phyloP scores from a whole-genome alignment of 1,284 basidiomycete species.

The Microbotryomycetes sp. region DNA sequence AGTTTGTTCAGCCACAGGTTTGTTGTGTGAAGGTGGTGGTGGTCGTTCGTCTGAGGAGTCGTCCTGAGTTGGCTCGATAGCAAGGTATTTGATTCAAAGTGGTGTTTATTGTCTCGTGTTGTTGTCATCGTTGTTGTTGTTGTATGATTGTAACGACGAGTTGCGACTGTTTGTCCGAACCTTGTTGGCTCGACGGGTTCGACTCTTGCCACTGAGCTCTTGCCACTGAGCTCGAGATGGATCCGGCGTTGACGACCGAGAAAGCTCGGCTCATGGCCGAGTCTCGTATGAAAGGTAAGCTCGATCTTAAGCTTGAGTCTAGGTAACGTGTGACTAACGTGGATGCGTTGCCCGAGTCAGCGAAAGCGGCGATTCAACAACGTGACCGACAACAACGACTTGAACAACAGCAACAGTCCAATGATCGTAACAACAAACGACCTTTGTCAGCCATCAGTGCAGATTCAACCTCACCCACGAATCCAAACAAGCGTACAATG shows the following conservation, averaged over 20 bases:
- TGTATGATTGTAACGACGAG: background rate
- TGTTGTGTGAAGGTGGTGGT: constrained; percentile 14
- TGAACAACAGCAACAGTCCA: constrained; percentile 40
- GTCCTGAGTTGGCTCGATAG: no score
- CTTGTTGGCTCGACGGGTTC: background rate
- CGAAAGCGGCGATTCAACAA: background rate
- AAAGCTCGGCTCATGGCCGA: background rate
- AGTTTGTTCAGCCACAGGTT: constrained; percentile 25
- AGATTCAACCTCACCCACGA: constrained; percentile 57
- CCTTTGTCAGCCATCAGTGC: constrained; percentile 51
- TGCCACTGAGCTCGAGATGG: background rate
- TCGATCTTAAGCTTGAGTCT: constrained; percentile 20
- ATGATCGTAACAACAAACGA: constrained; percentile 57
- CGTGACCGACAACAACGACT: constrained; percentile 43
- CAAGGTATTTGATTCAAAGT: background rate
- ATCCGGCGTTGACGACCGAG: background rate
- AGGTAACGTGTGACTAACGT: constrained; percentile 44
- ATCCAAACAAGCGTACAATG: constrained; percentile 23
- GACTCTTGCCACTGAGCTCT: background rate
- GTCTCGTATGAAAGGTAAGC: background rate
- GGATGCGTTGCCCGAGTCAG: background rate
- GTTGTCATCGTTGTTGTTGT: background rate
- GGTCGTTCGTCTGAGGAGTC: background rate
- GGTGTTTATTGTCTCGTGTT: background rate
- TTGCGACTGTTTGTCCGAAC: background rate